These are phyloP conservation scores for Sclerotinia minor DNA, from an alignment of 2,329 filamentous ascomycete species.

Conservation along the genomic window DNA sequence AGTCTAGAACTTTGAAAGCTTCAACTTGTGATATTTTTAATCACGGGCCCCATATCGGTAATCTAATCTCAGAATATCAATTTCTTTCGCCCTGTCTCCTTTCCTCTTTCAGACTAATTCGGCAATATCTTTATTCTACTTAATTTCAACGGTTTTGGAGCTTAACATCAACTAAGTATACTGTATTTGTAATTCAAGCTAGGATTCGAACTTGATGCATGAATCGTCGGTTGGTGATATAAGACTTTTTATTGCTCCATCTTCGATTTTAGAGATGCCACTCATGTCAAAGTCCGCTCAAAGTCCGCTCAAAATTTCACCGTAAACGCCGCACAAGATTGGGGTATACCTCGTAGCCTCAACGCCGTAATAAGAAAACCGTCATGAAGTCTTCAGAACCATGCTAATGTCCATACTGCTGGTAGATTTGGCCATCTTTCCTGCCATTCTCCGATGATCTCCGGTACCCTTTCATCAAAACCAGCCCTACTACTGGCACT, in stretches of 20 bases:
- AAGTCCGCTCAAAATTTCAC: not conserved
- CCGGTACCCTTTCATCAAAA: conserved; percentile 92
- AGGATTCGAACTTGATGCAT: not conserved
- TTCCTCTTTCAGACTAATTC: not conserved
- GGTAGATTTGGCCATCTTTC: conserved; percentile 91
- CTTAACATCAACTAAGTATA: not conserved
- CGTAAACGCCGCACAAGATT: conserved; percentile 21
- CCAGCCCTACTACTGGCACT: conserved; percentile 65
- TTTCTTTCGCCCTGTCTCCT: conserved; percentile 12
- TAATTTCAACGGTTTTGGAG: not conserved
- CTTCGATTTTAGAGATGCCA: not conserved
- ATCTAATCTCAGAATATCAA: conserved; percentile 19
- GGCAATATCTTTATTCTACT: conserved; percentile 1
- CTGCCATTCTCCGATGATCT: conserved; percentile 90
- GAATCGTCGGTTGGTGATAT: not conserved
- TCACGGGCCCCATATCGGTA: not conserved
- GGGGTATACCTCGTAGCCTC: conserved; percentile 23
- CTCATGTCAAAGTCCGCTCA: not conserved
- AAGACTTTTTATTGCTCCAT: not conserved
- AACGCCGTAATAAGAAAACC: conserved; percentile 19
- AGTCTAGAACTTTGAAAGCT: conserved; percentile 16
- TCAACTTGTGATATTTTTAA: not conserved
- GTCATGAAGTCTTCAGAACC: conserved; percentile 63
- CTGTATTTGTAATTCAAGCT: conserved; percentile 3
- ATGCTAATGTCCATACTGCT: conserved; percentile 90